Base-by-base conservation (phyloP, 169 alveolate species). In the Cryptosporidium meleagridis region DNA sequence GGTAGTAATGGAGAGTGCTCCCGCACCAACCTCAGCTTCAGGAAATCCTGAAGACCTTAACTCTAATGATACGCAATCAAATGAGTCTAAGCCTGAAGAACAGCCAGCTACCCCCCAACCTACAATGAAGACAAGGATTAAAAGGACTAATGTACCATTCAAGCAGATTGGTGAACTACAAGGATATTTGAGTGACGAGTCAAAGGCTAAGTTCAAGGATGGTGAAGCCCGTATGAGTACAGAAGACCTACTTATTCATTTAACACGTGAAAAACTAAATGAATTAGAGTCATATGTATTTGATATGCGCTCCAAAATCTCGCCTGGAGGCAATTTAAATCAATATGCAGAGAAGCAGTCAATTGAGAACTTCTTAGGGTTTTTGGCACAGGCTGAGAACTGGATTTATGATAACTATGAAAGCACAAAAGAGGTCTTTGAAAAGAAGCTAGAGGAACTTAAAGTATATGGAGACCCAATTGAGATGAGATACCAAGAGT, bases 1-100 rank as follows among this genome's bases (percentile, higher is more conserved):
- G 86, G 48, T 65, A 67, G 95, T 94, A 44, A 93, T 92, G 44
- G 96, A 94, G 67, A 93, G 92, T 73, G 93, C 93, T 37, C 95
- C 97, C 3, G 92, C 93, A 8, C 23, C 73, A 41, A 31, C 67
- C 39, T 84, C 84, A 45, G 87, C 86, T 51, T 52, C 85, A 67
- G 68, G 29, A 10, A 21, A 45, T 59, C 85, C 65, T 51, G 70
- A 41, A 18, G 84, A 70, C 2, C 29, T 23, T 1, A 39, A n/a
- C 18, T 55, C 67, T 9, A 55, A 55, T 26, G 48, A 26, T 2
- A 3, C 72, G 12, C 53, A 65, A 39, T n/a, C 72, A 16, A 16
- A 9, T 8, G 67, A 55, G 2, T 55, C 67, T 16, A 70, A 39
- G 23, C n/a, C 85, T 10, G 37, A 73, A 29, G 86, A 73, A 16